Base-by-base conservation (phyloP, 306 rosid genomes). In the Prunus kanzakura region DNA sequence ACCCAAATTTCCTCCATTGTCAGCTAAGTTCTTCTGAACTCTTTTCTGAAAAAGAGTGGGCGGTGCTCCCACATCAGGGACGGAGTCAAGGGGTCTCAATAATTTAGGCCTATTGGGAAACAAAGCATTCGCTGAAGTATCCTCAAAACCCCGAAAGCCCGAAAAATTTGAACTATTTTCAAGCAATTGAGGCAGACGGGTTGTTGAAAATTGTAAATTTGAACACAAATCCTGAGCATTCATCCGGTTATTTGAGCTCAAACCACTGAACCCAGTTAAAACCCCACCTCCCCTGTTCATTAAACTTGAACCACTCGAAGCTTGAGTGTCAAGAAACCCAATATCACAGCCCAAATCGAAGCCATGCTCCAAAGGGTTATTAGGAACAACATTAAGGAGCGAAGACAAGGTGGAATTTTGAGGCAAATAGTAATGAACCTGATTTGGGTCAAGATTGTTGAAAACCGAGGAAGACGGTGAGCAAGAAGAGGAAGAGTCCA, bases 21-120 rank as follows among this genome's bases (percentile, higher is more conserved):
- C 86, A 69, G 71, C 82, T 29, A 82, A 64, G 66, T 73, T 79
- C 47, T 84, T 74, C 50, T 83, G 76, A 41, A 79, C 85, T 69
- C 98, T 82, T 80, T 95, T 95, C 92, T 89, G 92, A 51, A 89
- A 95, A 57, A 95, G 80, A 23, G 93, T 95, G 1, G 97, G 96
- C 71, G 84, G 94, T n/a, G 86, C 66, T 10, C 93, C 97, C 43
- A 58, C 61, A 2, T 81, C 79, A 22, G 90, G 85, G 65, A 80
- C 79, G 1, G 81, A 81, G 9, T 74, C 60, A 6, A 74, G 78
- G 0, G 78, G 78, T 49, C 78, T 74, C 77, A 95, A 64, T 66
- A 84, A 77, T 63, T 81, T 89, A 11, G 86, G 61, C 75, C 82
- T 77, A 75, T 83, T 86, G 43, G 65, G 71, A 77, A 84, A 87